Percentiles rank a stretch among this genome's conserved stretches.
phyloP scores from a whole-genome alignment of 2,329 filamentous ascomycete genomes.

The Exophiala phaeomuriformis region DNA sequence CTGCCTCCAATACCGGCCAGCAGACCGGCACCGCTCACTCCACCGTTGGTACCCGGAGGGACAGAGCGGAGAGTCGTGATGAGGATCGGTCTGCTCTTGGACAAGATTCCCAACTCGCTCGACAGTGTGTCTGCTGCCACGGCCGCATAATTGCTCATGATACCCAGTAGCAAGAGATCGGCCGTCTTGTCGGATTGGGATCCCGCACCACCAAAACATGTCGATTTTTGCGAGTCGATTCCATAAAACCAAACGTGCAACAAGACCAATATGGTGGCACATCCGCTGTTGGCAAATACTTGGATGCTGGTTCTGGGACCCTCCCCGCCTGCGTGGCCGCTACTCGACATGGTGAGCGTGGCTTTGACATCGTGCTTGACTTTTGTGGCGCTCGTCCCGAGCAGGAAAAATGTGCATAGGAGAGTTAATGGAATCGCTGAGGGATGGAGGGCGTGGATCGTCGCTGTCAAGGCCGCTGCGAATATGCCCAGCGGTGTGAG shows the following conservation, averaged over 20 bases:
- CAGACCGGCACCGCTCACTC: constrained; percentile 70
- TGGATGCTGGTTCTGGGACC: constrained; percentile 77
- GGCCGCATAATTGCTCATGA: constrained; percentile 78
- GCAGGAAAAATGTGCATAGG: constrained; percentile 76
- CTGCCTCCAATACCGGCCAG: constrained; percentile 67
- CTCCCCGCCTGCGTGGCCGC: constrained; percentile 65
- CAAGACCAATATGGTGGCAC: constrained; percentile 60
- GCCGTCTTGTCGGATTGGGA: background rate
- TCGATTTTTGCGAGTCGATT: background rate
- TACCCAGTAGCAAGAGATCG: constrained; percentile 57
- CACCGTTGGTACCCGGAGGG: constrained; percentile 87
- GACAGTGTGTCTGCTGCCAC: constrained; percentile 91
- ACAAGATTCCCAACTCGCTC: constrained; percentile 88
- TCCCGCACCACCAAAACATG: constrained; percentile 3
- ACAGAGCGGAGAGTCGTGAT: constrained; percentile 79
- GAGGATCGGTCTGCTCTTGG: constrained; percentile 65
- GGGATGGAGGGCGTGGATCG: constrained; percentile 80
- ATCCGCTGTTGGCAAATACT: constrained; percentile 80
- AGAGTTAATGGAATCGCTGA: constrained; percentile 88
- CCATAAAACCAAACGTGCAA: constrained; percentile 18
- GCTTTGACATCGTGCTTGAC: constrained; percentile 84
- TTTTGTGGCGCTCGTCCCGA: constrained; percentile 76
- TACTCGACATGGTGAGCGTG: constrained; percentile 67
- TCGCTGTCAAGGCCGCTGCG: constrained; percentile 64
- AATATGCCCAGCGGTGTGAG: constrained; percentile 71